Base-by-base conservation (phyloP, 2,329 filamentous ascomycete genomes). In the Pseudogymnoascus sp. region DNA sequence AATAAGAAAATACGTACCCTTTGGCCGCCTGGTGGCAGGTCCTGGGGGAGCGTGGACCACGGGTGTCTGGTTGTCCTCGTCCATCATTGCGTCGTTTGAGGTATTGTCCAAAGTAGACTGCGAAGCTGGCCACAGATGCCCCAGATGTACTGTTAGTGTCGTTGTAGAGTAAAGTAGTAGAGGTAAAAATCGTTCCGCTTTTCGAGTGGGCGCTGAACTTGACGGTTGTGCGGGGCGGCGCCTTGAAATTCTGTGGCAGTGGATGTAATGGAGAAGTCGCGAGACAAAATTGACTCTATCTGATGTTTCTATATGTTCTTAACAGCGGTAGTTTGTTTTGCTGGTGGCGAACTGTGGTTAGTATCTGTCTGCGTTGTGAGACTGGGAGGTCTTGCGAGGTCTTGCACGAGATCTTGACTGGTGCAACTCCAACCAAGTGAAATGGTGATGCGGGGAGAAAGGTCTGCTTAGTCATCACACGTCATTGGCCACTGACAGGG, bases 21-120 rank as follows among this genome's bases (percentile, higher is more conserved):
- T 75, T 15, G 74, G 73, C 60, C 73, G 68, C 63, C 71, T 71
- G 18, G 67, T 62, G 22, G 71, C 68, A 33, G 70, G 70, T 41
- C 67, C 68, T 15, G 71, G 71, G 62, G 71, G 70, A 33, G 63
- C 66, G 57, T 72, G 70, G 12, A 43, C 36, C 60, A 69, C 61
- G 33, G 59, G 62, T 2, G 64, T 65, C 39, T 66, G 65, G 25
- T 61, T 66, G 63, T 69, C 69, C 53, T 66, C 64, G 37, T 66
- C 62, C 67, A 70, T 68, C 11, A 38, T 58, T 2, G 35, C 14
- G 15, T 53, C 3, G 9, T 14, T 43, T 33, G 28, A 4, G n/a
- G 4, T 53, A 53, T 35, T 7, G 15, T 33, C 6, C 6, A 7
- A 18, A 30, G n/a, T 33, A 33, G 43, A 4, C 15, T 53, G n/a